A percentile compares a stretch with the other conserved stretches of the same genome.
Conservation (phyloP, 306 rosid genomes). For the Hylodesmum podocarpum region DNA sequence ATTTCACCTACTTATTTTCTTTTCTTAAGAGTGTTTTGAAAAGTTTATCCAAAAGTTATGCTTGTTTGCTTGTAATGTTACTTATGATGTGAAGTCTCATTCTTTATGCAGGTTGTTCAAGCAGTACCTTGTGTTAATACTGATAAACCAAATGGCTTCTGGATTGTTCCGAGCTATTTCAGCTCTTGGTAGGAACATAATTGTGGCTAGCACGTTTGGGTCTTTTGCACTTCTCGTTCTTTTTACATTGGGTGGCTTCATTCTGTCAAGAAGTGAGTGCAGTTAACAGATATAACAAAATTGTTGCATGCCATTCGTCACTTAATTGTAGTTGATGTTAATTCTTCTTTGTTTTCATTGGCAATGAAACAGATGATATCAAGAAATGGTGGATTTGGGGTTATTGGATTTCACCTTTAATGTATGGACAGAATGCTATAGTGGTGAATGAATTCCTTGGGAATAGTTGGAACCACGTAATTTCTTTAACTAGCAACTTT, state of each 20-base stretch:
- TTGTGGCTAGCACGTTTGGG: constrained; percentile 45
- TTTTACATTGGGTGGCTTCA: constrained; percentile 46
- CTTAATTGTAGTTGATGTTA: not conserved
- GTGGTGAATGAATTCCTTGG: constrained; percentile 63
- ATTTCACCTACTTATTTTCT: too few relatives aligned
- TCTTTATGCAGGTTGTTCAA: constrained; percentile 41
- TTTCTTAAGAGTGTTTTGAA: too few relatives aligned
- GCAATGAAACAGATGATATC: constrained; percentile 44
- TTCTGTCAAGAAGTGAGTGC: constrained; percentile 45
- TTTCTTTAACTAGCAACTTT: constrained; percentile 20
- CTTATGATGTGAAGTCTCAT: not conserved
- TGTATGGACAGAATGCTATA: constrained; percentile 61
- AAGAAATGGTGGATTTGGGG: constrained; percentile 63
- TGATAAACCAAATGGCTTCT: constrained; percentile 52
- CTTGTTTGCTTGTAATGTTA: not conserved
- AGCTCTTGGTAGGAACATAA: constrained; percentile 46
- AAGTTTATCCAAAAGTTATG: too few relatives aligned
- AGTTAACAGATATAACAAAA: not conserved
- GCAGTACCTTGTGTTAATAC: constrained; percentile 40
- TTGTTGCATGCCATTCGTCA: not conserved
- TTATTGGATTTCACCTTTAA: constrained; percentile 61
- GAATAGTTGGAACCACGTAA: constrained; percentile 53
- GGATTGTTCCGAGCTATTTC: constrained; percentile 52
- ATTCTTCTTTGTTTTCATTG: constrained; percentile 31
- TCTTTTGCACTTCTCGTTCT: constrained; percentile 33